Evolutionary conservation across 2,329 filamentous ascomycete genomes (phyloP), one percentile per base, ranked within the genome.

Genomic region (Conoideocrella luteorostrata): DNA sequence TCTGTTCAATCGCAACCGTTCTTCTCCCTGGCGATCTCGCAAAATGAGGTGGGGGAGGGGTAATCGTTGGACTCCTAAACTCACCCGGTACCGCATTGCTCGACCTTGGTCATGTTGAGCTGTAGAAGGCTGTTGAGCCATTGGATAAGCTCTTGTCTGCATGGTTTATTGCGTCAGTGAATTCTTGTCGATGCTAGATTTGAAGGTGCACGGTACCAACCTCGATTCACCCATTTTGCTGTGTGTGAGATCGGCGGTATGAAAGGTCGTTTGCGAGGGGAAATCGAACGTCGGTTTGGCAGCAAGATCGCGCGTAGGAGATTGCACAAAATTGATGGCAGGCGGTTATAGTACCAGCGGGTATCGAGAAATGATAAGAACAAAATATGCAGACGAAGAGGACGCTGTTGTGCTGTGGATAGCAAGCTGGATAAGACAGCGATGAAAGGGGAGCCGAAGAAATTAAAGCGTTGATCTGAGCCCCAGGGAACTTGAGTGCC

Each of bases 41-140:
- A 23, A 33, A 26, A 26, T 23, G 38, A 21, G 30, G 44, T 38
- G 48, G 52, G 44, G 47, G 47, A 51, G 47, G 50, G 49, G 51
- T 46, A 44, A 42, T 45, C 29, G 18, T 10, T 34, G 15, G 38
- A 13, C 32, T 10, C n/a, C 17, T 13, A n/a, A 35, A 64, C 61
- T 59, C 52, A 97, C 91, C 91, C 93, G 61, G 91, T 97, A 66
- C 93, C 93, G 67, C 91, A 97, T 77, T 98, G 93, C 74, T 98
- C 93, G 65, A 98, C 88, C 71, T 96, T 97, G 59, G 86, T 97
- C 59, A 98, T 82, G 73, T 97, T 98, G 61, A 98, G 84, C 73
- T 96, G 89, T 41, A 98, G 82, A 50, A 98, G 86, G 77, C 87
- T 91, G 77, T 98, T 98, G 55, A 97, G 75, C 93, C 93, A 98